Evolutionary conservation across 441 rosid species (phyloP).

Genomic region (Breynia disticha): DNA sequence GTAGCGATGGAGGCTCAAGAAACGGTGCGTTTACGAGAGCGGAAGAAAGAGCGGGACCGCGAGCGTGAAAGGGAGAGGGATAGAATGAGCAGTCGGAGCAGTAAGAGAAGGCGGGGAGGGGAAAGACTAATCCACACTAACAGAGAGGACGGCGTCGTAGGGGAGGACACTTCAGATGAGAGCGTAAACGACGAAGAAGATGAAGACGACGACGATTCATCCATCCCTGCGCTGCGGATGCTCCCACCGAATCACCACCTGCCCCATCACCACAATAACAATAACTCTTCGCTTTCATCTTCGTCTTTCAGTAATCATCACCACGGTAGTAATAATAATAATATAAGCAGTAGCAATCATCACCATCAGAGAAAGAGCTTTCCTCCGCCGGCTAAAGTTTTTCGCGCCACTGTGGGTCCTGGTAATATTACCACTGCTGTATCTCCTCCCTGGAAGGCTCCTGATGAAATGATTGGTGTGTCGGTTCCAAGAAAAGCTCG

Average conservation of each 20-base stretch:
- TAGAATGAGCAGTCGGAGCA: slow-evolving; percentile 46
- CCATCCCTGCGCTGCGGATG: slow-evolving; percentile 69
- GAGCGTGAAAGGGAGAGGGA: slow-evolving; percentile 56
- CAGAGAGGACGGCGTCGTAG: too few relatives aligned
- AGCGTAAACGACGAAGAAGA: slow-evolving; percentile 85
- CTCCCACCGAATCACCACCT: slow-evolving; percentile 62
- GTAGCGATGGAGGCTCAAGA: slow-evolving; percentile 63
- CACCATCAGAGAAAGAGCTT: slow-evolving; percentile 56
- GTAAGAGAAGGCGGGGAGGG: slow-evolving; percentile 50
- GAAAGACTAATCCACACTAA: slow-evolving; percentile 58
- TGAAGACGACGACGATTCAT: slow-evolving; percentile 62
- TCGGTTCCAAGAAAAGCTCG: slow-evolving; percentile 99
- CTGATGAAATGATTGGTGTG: slow-evolving; percentile 93
- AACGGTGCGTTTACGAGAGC: slow-evolving; percentile 71
- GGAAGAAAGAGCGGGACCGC: slow-evolving; percentile 68
- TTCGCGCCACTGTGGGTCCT: slow-evolving; percentile 29
- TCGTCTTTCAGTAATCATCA: slow-evolving; percentile 46
- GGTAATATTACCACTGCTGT: slow-evolving; percentile 16
- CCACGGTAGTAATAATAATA: too few relatives aligned
- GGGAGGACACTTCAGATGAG: slow-evolving; percentile 73
- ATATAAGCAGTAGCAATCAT: slow-evolving; percentile 14
- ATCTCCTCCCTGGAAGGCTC: slow-evolving; percentile 60
- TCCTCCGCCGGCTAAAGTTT: slow-evolving; percentile 52
- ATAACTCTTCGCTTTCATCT: slow-evolving; percentile 40
- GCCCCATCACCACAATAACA: slow-evolving; percentile 23